Percentiles rank a stretch among this genome's conserved stretches.
Evolutionary conservation across 106 monocot species (phyloP).

Genomic region (Dendrobium nobile): DNA sequence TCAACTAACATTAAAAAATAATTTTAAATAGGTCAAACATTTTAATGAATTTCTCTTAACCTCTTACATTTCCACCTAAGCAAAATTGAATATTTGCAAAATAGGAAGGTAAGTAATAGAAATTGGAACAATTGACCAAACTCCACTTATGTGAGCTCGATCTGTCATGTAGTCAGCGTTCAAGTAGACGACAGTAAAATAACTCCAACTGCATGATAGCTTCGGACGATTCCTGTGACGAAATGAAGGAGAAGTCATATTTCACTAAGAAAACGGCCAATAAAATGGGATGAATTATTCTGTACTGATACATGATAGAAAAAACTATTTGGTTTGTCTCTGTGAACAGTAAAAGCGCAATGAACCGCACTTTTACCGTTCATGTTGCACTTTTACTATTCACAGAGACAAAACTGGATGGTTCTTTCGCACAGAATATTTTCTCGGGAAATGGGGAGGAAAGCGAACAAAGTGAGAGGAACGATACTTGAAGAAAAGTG

Average conservation of each 20-base stretch:
- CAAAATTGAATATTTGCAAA: background rate
- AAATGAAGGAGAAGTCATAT: background rate
- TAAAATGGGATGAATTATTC: too few relatives aligned
- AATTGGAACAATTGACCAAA: conserved; percentile 58
- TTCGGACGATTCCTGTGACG: background rate
- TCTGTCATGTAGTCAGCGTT: conserved; percentile 10
- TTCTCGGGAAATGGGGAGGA: background rate
- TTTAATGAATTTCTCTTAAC: too few relatives aligned
- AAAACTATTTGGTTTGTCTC: too few relatives aligned
- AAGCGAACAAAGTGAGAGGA: background rate
- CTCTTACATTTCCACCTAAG: too few relatives aligned
- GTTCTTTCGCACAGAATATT: too few relatives aligned
- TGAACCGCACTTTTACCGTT: too few relatives aligned
- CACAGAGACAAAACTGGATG: too few relatives aligned
- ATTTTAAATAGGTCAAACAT: too few relatives aligned
- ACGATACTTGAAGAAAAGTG: background rate
- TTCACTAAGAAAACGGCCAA: background rate
- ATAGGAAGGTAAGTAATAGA: background rate
- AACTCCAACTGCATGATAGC: background rate
- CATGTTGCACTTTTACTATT: too few relatives aligned
- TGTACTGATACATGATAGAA: too few relatives aligned
- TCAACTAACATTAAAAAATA: too few relatives aligned
- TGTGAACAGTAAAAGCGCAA: too few relatives aligned
- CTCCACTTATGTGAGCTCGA: conserved; percentile 18
- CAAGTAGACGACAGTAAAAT: conserved; percentile 29